Evolutionary conservation across 1,284 basidiomycete species (phyloP).

Genomic region (Trichosporon sp.): DNA sequence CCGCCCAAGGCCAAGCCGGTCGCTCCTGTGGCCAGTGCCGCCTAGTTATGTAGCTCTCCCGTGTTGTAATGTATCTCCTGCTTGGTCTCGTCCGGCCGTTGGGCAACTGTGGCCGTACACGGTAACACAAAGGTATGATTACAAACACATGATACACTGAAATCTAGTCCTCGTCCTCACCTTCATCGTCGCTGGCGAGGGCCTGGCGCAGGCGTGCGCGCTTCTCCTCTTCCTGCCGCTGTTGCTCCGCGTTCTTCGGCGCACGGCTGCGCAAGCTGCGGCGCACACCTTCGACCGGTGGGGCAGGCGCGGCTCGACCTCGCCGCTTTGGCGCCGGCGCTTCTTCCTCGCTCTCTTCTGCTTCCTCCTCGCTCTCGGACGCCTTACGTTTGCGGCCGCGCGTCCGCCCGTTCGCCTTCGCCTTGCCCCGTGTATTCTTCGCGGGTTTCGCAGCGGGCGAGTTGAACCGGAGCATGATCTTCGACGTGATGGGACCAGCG

Average conservation of each 20-base stretch:
- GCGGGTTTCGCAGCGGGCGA: neutral
- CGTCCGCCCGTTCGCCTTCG: neutral
- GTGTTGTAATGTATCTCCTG: neutral
- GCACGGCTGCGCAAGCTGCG: slow-evolving; percentile 30
- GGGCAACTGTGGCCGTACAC: neutral
- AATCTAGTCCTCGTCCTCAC: slow-evolving; percentile 2
- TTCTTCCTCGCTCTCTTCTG: slow-evolving; percentile 11
- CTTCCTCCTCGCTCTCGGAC: slow-evolving; percentile 15
- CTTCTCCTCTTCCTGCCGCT: slow-evolving; percentile 28
- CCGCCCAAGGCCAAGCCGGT: slow-evolving; percentile 25
- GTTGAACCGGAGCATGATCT: slow-evolving; percentile 5
- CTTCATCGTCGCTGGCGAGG: slow-evolving; percentile 25
- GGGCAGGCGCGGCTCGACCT: neutral
- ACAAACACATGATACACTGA: slow-evolving; percentile 5
- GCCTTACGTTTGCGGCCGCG: slow-evolving; percentile 12
- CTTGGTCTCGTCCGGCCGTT: neutral
- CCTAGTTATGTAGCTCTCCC: neutral
- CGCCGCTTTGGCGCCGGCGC: neutral
- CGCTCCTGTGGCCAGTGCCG: neutral
- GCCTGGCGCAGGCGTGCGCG: slow-evolving; percentile 24
- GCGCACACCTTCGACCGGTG: neutral
- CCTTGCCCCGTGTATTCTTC: neutral
- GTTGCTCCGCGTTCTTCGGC: slow-evolving; percentile 27
- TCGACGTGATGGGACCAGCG: neutral
- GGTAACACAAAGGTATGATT: neutral